Percentiles rank a stretch among this genome's conserved stretches.
These are phyloP conservation scores for Penicillium salamii DNA, from an alignment of 495 filamentous ascomycete species.

Conservation along the genomic window DNA sequence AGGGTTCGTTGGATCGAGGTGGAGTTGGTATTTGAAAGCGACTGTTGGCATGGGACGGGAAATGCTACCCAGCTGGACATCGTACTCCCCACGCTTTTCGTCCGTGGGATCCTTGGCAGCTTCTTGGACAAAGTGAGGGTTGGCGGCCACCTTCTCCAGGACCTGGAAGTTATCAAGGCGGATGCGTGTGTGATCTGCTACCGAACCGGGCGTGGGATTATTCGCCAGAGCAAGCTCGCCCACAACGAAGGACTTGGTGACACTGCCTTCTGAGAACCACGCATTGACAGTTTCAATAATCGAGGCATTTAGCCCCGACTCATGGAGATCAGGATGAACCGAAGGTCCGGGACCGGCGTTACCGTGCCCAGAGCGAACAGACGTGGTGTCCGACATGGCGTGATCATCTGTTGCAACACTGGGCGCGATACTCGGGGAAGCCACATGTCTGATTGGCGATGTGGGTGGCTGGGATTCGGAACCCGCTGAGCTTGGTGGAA, in stretches of 20 bases:
- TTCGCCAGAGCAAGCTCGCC: conserved; percentile 91
- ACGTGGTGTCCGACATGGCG: conserved; percentile 81
- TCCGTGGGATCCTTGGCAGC: conserved; percentile 34
- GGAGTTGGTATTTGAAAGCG: conserved; percentile 95
- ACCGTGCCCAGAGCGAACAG: conserved; percentile 84
- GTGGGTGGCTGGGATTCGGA: conserved; percentile 25
- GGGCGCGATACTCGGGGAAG: conserved; percentile 40
- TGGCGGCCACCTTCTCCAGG: conserved; percentile 94
- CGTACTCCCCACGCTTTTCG: conserved; percentile 78
- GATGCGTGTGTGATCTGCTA: conserved; percentile 58
- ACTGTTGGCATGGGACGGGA: conserved; percentile 63
- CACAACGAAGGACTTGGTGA: conserved; percentile 70
- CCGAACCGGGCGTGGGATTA: conserved; percentile 56
- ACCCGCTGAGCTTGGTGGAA: conserved; percentile 9
- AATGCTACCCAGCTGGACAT: conserved; percentile 66
- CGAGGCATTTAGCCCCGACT: conserved; percentile 82
- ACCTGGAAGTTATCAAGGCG: conserved; percentile 85
- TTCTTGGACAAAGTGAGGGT: conserved; percentile 81
- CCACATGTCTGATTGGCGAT: conserved; percentile 40
- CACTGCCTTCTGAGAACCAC: conserved; percentile 69
- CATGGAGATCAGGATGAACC: conserved; percentile 79
- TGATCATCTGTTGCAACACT: conserved; percentile 47
- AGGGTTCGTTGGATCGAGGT: conserved; percentile 62
- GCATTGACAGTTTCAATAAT: conserved; percentile 89
- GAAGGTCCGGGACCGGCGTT: conserved; percentile 58